Base-by-base conservation (phyloP, 352 stramenopile species). In the Nothophytophthora sp. region DNA sequence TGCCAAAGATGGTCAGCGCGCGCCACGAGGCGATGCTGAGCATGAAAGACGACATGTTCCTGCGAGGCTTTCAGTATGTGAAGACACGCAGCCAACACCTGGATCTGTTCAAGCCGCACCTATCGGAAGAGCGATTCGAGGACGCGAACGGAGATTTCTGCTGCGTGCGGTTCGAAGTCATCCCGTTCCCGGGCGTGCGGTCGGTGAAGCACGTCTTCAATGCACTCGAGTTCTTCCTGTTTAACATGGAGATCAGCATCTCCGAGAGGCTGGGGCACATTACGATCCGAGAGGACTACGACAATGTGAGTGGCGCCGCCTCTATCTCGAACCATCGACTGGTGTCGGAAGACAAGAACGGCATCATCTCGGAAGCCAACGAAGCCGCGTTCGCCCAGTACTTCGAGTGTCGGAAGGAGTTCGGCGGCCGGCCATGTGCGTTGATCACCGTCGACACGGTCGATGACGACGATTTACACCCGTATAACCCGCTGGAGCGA, bases 201-300 rank as follows among this genome's bases (percentile, higher is more conserved):
- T 49, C 35, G 16, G 64, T 78, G 8, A 41, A 55, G 7, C 53
- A 67, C 10, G 58, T 81, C 11, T 73, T 67, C 30, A 67, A 81
- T n/a, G 55, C 65, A 8, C 64, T 73, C 13, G 47, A 47, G 27
- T 65, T 55, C 32, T 79, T 67, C 55, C 38, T 70, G 5, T 35
- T 44, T 27, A 76, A 74, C 39, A 54, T 76, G 16, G 71, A 81
- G 50, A 67, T 76, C 23, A 62, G 25, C 28, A 67, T 79, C 52
- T 78, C 71, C 1, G 71, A 81, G 32, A 54, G 51, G 9, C 40
- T 76, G 8, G 67, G 64, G 7, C 36, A 72, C 22, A 60, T 79
- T 15, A 78, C 68, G 3, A 60, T 69, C 36, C 67, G 71, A 10
- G 67, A 78, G 18, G 53, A 76, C 38, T 63, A 73, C 41, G 68